Evolutionary conservation across 768 basidiomycete species (phyloP).

Genomic region (Hemileccinum impolitum): DNA sequence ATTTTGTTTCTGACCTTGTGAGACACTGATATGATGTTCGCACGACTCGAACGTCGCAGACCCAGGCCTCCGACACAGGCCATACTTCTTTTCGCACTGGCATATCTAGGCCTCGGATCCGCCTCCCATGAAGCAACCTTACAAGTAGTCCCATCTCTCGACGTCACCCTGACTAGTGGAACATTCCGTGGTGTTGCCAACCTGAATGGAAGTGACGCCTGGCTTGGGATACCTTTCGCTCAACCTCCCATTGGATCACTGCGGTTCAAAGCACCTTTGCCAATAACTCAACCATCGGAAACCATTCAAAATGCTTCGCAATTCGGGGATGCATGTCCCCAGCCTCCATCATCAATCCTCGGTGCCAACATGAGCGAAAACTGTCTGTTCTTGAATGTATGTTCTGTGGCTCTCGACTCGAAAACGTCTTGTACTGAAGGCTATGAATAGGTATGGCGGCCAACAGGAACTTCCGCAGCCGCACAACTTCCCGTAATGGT

Average conservation of each 20-base stretch:
- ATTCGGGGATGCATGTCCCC: conserved; percentile 58
- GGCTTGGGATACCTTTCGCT: conserved; percentile 62
- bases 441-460: conserved; percentile 16
- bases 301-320: conserved; percentile 40
- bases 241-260: conserved; percentile 52
- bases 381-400: conserved; percentile 52
- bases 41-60: not conserved
- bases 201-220: conserved; percentile 47
- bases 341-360: conserved; percentile 33
- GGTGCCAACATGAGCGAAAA: conserved; percentile 50
- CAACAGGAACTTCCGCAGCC: conserved; percentile 1
- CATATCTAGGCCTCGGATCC: not conserved
- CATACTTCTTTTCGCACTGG: not conserved
- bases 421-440: not conserved
- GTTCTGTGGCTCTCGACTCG: not conserved
- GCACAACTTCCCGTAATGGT: conserved; percentile 18
- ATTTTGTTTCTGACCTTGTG: too few relatives aligned
- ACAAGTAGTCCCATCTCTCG: conserved; percentile 9
- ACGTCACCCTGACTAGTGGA: conserved; percentile 41
- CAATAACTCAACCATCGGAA: conserved; percentile 31
- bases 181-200: conserved; percentile 45
- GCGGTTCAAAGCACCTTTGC: conserved; percentile 54
- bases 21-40: not conserved
- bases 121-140: not conserved
- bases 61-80: not conserved